phyloP scores from a whole-genome alignment of 345 rosid genomes.

The Gossypium mustelinum region DNA sequence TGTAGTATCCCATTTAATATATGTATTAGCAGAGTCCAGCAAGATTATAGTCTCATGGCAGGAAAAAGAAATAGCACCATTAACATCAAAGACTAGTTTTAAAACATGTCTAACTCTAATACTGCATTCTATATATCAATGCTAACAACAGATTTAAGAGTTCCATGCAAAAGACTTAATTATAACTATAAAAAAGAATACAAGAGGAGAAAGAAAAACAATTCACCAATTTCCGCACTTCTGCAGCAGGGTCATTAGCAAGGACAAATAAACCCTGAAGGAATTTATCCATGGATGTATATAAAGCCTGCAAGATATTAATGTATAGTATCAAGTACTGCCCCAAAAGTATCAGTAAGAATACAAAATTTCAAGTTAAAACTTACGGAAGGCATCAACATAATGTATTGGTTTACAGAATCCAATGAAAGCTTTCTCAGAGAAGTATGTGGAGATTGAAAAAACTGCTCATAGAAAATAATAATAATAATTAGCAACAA shows the following conservation, averaged over 20 bases:
- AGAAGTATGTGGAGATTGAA: conserved; percentile 82
- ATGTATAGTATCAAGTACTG: not conserved
- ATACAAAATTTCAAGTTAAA: conserved; percentile 9
- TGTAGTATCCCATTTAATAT: not conserved
- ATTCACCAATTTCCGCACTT: conserved; percentile 76
- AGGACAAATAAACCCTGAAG: conserved; percentile 91
- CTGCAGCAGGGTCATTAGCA: conserved; percentile 72
- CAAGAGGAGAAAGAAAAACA: conserved; percentile 19
- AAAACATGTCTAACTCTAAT: not conserved
- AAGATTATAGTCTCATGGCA: not conserved
- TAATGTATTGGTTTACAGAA: conserved; percentile 80
- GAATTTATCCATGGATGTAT: conserved; percentile 60
- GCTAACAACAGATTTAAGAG: not conserved
- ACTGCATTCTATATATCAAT: not conserved
- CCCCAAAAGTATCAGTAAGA: conserved; percentile 6
- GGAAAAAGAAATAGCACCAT: not conserved
- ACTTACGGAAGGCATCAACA: conserved; percentile 97
- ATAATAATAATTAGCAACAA: not conserved
- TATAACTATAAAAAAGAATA: not conserved
- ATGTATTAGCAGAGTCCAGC: conserved; percentile 1
- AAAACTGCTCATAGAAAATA: conserved; percentile 56
- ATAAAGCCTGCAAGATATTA: conserved; percentile 56
- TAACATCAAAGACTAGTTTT: conserved; percentile 2
- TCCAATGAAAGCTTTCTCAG: conserved; percentile 83
- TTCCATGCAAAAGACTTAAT: not conserved